Conservation (phyloP, 306 rosid genomes). For the Inga oerstediana region DNA sequence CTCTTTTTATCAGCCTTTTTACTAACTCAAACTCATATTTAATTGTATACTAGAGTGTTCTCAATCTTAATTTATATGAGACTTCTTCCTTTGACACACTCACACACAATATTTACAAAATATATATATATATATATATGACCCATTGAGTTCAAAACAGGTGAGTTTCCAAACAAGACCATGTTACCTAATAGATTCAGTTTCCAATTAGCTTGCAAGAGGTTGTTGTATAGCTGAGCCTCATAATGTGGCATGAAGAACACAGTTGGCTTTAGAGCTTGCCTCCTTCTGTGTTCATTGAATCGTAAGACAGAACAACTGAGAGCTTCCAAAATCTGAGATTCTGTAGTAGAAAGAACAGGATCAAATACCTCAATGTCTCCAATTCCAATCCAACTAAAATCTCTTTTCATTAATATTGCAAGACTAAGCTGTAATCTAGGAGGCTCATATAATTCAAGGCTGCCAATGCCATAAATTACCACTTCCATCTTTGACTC, state of each 20-base stretch:
- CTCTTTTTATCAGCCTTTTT: too few relatives aligned
- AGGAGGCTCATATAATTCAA: conserved; percentile 70
- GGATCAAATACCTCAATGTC: conserved; percentile 84
- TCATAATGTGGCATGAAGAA: conserved; percentile 95
- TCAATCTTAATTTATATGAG: too few relatives aligned
- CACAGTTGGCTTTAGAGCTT: conserved; percentile 56
- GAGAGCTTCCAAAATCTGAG: conserved; percentile 59
- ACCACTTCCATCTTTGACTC: conserved; percentile 71
- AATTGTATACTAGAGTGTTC: too few relatives aligned
- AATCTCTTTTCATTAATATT: conserved; percentile 53
- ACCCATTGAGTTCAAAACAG: conserved; percentile 39
- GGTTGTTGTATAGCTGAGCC: conserved; percentile 78
- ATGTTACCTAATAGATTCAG: conserved; percentile 55
- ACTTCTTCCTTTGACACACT: too few relatives aligned
- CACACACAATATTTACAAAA: too few relatives aligned
- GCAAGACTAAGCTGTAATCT: conserved; percentile 73
- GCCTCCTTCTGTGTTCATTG: conserved; percentile 74
- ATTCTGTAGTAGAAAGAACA: conserved; percentile 65
- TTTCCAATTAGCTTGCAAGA: conserved; percentile 75
- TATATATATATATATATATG: neutral
- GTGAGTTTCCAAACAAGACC: conserved; percentile 69
- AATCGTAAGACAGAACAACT: conserved; percentile 64
- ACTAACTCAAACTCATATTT: too few relatives aligned
- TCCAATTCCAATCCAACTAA: conserved; percentile 74
- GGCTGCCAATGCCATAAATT: conserved; percentile 84